phyloP scores from a whole-genome alignment of 169 alveolate genomes.

The Plasmodium relictum region DNA sequence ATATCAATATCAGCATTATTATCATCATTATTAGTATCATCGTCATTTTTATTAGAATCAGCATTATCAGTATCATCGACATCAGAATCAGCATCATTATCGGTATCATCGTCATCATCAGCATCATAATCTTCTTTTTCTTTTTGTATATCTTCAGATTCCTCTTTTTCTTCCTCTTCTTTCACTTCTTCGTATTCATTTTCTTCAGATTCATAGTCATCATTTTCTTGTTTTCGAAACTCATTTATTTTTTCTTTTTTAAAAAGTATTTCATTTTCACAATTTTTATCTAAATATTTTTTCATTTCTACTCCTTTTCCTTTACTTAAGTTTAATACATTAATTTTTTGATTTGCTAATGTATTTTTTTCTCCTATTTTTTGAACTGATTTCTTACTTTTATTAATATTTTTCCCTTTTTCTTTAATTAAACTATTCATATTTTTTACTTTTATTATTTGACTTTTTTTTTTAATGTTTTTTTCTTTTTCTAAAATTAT shows the following conservation, averaged over 20 bases:
- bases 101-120: too few relatives aligned
- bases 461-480: slow-evolving; percentile 17
- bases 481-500: slow-evolving; percentile 13
- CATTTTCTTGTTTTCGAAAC: slow-evolving; percentile 14
- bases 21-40: too few relatives aligned
- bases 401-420: neutral
- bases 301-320: neutral
- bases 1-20: neutral
- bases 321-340: neutral
- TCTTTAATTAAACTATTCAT: neutral
- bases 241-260: slow-evolving; percentile 26
- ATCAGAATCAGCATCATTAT: neutral
- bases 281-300: neutral
- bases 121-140: neutral
- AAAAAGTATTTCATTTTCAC: neutral
- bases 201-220: neutral
- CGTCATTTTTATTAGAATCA: too few relatives aligned
- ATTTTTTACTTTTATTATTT: slow-evolving; percentile 6
- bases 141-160: neutral
- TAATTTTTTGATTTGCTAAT: neutral
- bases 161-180: slow-evolving; percentile 5
- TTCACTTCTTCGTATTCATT: neutral
- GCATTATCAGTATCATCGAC: too few relatives aligned
- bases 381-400: neutral
- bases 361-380: neutral